Evolutionary conservation across 2,329 filamentous ascomycete species (phyloP).

Genomic region (Fusarium abutilonis): DNA sequence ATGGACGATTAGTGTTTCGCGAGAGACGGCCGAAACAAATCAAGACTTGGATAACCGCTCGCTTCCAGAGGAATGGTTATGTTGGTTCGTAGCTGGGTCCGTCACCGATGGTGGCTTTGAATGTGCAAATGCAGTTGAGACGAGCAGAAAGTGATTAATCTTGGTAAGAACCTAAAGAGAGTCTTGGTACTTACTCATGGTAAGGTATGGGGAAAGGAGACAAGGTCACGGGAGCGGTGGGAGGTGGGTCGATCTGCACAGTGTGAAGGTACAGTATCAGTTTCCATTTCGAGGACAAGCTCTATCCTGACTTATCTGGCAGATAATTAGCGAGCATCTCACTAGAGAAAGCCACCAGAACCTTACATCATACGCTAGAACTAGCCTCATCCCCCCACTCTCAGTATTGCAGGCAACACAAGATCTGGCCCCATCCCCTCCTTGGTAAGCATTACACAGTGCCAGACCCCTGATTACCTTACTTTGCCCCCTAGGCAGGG

Average conservation of each 20-base stretch:
- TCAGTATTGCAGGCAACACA: slow-evolving; percentile 5
- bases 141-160: neutral
- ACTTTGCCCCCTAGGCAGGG: slow-evolving; percentile 11
- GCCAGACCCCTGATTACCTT: slow-evolving; percentile 12
- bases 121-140: neutral
- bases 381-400: neutral
- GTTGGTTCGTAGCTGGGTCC: neutral
- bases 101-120: neutral
- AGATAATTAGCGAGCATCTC: neutral
- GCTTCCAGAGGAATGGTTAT: slow-evolving; percentile 5
- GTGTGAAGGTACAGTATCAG: neutral
- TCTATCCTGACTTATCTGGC: too few species aligned
- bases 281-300: neutral
- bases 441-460: slow-evolving; percentile 13
- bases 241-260: slow-evolving; percentile 3
- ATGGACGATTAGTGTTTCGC: neutral
- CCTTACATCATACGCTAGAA: slow-evolving; percentile 9
- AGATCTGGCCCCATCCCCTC: slow-evolving; percentile 6
- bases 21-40: neutral
- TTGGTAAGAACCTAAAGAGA: slow-evolving; percentile 21
- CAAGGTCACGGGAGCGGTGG: slow-evolving; percentile 17
- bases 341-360: neutral
- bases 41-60: neutral
- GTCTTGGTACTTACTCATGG: neutral
- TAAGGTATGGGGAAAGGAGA: too few species aligned